Percentiles rank a stretch among this genome's conserved stretches.
These are phyloP conservation scores for Massariosphaeria phaeospora DNA, from an alignment of 495 filamentous ascomycete genomes.

Conservation along the genomic window DNA sequence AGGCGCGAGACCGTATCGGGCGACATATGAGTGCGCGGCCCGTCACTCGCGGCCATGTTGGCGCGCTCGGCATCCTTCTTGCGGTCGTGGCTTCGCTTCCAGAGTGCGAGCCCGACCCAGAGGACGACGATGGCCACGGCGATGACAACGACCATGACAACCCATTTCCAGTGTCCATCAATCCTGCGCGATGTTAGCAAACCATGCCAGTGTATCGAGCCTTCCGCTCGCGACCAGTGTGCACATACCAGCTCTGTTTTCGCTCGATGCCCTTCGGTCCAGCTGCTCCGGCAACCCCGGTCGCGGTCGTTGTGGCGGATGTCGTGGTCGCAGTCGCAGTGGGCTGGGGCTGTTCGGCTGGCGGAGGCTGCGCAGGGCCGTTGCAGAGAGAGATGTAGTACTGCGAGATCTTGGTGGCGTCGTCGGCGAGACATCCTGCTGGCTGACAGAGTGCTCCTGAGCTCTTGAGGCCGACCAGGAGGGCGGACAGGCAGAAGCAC, in stretches of 20 bases:
- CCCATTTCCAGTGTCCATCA: constrained; percentile 35
- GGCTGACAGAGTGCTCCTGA: constrained; percentile 43
- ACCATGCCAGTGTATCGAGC: too few relatives aligned
- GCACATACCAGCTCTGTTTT: constrained; percentile 14
- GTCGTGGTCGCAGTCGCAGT: constrained; percentile 31
- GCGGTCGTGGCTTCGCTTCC: constrained; percentile 34
- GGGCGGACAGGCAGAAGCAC: constrained; percentile 53
- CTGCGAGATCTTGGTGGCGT: constrained; percentile 41
- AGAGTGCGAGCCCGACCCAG: constrained; percentile 31
- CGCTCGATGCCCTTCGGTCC: neutral
- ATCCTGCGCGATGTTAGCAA: constrained; percentile 21
- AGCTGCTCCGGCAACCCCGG: neutral
- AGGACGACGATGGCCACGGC: constrained; percentile 32
- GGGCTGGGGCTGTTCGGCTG: constrained; percentile 16
- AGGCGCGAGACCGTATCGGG: neutral
- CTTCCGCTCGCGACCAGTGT: neutral
- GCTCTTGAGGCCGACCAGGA: constrained; percentile 43
- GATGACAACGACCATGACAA: constrained; percentile 41
- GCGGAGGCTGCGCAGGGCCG: constrained; percentile 18
- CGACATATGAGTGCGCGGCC: neutral
- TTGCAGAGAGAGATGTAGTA: constrained; percentile 46
- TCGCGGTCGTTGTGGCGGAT: constrained; percentile 32
- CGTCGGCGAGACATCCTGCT: constrained; percentile 33
- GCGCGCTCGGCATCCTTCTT: constrained; percentile 27
- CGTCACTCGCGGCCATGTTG: constrained; percentile 25